Evolutionary conservation across 2,329 filamentous ascomycete genomes (phyloP).

Genomic region (Penicillium italicum): DNA sequence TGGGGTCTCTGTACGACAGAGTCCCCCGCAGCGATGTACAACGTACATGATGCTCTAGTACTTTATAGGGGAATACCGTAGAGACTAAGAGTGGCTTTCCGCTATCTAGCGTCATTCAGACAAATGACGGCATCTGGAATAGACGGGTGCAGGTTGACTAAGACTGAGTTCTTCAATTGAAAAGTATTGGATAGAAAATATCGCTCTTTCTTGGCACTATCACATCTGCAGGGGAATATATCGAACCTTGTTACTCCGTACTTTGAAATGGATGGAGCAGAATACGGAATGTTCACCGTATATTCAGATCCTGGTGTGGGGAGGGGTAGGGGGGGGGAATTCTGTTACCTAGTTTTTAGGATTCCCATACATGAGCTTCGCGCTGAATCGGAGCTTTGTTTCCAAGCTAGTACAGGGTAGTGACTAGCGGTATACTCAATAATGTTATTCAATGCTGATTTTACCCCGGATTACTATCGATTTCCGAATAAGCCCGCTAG

Average conservation of each 20-base stretch:
- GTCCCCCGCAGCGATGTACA: constrained; percentile 11
- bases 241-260: not conserved
- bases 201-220: not conserved
- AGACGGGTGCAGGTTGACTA: not conserved
- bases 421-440: not conserved
- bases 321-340: not conserved
- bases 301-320: not conserved
- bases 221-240: not conserved
- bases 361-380: constrained; percentile 3
- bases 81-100: not conserved
- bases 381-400: not conserved
- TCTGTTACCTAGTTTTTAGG: not conserved
- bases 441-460: not conserved
- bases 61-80: not conserved
- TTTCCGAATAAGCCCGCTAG: constrained; percentile 1
- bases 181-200: not conserved
- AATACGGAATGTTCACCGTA: not conserved
- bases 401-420: not conserved
- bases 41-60: constrained; percentile 2
- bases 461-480: constrained; percentile 7
- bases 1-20: constrained; percentile 15
- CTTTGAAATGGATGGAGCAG: not conserved
- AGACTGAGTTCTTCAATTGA: not conserved
- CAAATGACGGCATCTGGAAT: not conserved
- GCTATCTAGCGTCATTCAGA: not conserved